Percentiles rank a stretch among this genome's conserved stretches.
Conservation (phyloP, 208 protist species). For the Leptomonas seymouri region DNA sequence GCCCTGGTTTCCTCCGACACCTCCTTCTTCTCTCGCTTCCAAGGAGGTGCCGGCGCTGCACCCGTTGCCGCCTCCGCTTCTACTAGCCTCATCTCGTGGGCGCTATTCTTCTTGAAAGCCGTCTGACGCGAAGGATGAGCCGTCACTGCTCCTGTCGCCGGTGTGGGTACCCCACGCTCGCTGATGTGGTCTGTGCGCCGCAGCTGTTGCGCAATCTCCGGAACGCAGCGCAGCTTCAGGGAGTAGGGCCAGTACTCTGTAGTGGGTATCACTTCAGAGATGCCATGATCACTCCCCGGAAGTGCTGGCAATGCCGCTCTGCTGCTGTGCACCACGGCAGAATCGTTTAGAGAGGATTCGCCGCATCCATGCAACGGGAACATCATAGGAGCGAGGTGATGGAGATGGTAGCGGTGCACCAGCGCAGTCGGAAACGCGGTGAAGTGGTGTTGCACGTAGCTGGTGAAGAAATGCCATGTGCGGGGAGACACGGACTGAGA, state of each 20-base stretch:
- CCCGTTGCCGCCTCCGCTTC: neutral
- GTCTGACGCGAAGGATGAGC: neutral
- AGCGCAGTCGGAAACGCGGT: constrained; percentile 86
- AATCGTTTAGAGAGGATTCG: neutral
- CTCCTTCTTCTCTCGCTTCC: constrained; percentile 11
- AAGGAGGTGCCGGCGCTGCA: neutral
- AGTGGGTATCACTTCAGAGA: neutral
- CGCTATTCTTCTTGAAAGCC: neutral
- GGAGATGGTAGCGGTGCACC: constrained; percentile 80
- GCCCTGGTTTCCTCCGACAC: neutral
- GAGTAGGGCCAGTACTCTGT: constrained; percentile 62
- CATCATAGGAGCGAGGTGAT: constrained; percentile 56
- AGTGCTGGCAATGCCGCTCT: neutral
- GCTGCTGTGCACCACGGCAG: neutral
- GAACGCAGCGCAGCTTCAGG: constrained; percentile 46
- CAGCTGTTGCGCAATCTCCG: constrained; percentile 29
- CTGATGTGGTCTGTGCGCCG: neutral
- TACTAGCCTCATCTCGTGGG: neutral
- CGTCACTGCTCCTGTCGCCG: no score
- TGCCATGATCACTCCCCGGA: no score
- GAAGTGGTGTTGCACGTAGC: constrained; percentile 45
- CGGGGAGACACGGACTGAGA: neutral
- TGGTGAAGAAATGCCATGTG: constrained; percentile 73
- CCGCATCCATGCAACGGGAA: constrained; percentile 47
- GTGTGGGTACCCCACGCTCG: neutral